Evolutionary conservation across 345 rosid species (phyloP), one percentile per base, ranked within the genome.

Genomic region (Arabidopsis suecica): DNA sequence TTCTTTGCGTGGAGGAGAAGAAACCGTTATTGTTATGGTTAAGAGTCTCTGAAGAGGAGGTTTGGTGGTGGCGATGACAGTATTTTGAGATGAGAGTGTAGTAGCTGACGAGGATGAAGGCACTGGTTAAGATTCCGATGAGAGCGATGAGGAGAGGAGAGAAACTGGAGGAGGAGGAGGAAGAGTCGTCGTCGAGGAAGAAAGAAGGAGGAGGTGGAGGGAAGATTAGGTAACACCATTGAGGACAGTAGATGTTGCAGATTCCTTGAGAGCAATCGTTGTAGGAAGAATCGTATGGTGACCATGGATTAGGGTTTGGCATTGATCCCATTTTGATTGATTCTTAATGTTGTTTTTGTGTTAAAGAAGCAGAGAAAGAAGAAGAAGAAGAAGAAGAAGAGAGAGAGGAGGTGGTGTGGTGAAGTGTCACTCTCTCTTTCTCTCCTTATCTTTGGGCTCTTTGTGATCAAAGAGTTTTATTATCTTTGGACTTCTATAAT

Each of bases 191-290:
- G 5, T 68, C 25, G 64, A 44, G 5, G 11, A 70, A 78, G 11
- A 68, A 75, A 38, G 95, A 83, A 20, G 96, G 92, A 2, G 94
- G 97, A 41, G 96, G 96, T 16, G 94, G 91, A 36, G 94, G 86
- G 88, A 89, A 88, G 67, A 85, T 68, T 54, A 86, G 67, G 81
- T 87, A 89, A 75, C 97, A 93, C 94, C 96, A 85, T 72, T 91
- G 94, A 0, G 96, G 96, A 56, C 98, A 93, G 75, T 88, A 89
- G 7, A 88, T 68, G 87, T 87, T 91, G 60, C 98, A 94, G 60
- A 94, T 65, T 38, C 88, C 86, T 59, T 84, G 88, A 2, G 97
- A 89, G 66, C 98, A 93, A 65, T 91, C 98, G 68, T 57, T 89
- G 68, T 88, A 88, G 4, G 87, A 72, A 14, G 87, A 72, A 20